Percentiles rank a stretch among this genome's conserved stretches.
These are phyloP conservation scores for Aureobasidium sp. DNA, from an alignment of 2,329 filamentous ascomycete species.

Conservation along the genomic window DNA sequence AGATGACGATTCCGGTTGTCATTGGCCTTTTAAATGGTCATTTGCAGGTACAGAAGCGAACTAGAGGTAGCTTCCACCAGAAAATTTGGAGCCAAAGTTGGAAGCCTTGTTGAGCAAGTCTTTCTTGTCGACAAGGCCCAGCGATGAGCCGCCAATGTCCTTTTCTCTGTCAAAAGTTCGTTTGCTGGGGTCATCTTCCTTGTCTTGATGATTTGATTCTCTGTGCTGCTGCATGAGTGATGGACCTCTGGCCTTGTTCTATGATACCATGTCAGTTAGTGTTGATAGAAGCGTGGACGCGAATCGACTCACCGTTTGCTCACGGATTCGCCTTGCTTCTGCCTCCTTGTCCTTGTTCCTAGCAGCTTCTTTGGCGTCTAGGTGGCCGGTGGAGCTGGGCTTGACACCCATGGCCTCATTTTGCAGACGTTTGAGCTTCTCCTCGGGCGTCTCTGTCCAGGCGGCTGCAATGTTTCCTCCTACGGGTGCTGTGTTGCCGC, in stretches of 20 bases:
- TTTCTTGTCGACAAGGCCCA: slow-evolving; percentile 59
- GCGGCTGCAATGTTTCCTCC: slow-evolving; percentile 45
- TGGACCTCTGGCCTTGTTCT: slow-evolving; percentile 31
- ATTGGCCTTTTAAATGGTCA: no score
- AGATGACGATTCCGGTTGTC: no score
- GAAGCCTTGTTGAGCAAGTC: slow-evolving; percentile 73
- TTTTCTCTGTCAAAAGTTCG: slow-evolving; percentile 86
- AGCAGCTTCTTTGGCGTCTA: slow-evolving; percentile 12
- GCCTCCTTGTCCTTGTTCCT: slow-evolving; percentile 33
- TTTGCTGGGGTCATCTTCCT: slow-evolving; percentile 86
- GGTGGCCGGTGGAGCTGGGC: neutral
- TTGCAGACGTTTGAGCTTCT: slow-evolving; percentile 73
- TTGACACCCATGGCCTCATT: slow-evolving; percentile 60
- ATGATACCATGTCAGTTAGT: slow-evolving; percentile 23
- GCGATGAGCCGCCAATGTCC: slow-evolving; percentile 74
- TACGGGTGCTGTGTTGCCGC: slow-evolving; percentile 29
- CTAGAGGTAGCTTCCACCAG: slow-evolving; percentile 59
- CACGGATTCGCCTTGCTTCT: slow-evolving; percentile 46
- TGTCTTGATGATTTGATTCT: slow-evolving; percentile 46
- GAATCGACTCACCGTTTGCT: slow-evolving; percentile 48
- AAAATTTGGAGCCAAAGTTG: slow-evolving; percentile 76
- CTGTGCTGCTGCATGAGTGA: slow-evolving; percentile 41
- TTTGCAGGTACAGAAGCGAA: no score
- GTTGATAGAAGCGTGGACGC: slow-evolving; percentile 13
- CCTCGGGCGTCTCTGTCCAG: slow-evolving; percentile 87